These are phyloP conservation scores for Coniochaeta sp. DNA, from an alignment of 2,329 filamentous ascomycete species.

Conservation along the genomic window DNA sequence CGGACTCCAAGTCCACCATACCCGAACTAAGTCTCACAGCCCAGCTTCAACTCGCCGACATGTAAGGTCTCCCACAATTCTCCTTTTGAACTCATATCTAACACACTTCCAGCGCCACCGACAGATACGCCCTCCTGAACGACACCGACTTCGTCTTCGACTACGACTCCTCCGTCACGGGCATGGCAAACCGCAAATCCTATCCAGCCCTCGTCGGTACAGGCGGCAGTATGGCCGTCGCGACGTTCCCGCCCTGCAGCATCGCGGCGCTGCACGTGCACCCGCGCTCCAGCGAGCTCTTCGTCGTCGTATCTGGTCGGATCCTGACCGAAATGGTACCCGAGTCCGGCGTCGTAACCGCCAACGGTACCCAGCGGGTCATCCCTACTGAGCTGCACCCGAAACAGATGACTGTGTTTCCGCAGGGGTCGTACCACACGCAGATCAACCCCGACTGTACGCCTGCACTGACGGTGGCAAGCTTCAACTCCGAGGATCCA, in stretches of 20 bases:
- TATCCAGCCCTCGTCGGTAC: slow-evolving; percentile 50
- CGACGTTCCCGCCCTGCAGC: slow-evolving; percentile 11
- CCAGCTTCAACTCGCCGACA: slow-evolving; percentile 25
- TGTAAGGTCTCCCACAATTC: slow-evolving; percentile 19
- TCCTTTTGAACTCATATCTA: not conserved
- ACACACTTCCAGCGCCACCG: slow-evolving; percentile 24
- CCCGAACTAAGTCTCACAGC: slow-evolving; percentile 5
- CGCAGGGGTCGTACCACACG: slow-evolving; percentile 8
- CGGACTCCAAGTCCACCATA: too few species aligned
- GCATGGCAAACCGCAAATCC: slow-evolving; percentile 46
- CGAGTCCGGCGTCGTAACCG: slow-evolving; percentile 7
- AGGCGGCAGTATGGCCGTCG: slow-evolving; percentile 5
- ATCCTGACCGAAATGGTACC: slow-evolving; percentile 7
- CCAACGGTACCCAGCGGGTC: slow-evolving; percentile 7
- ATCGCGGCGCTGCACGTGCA: slow-evolving; percentile 10
- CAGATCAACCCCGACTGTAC: slow-evolving; percentile 23
- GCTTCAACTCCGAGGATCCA: slow-evolving; percentile 29
- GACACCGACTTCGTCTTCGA: slow-evolving; percentile 41
- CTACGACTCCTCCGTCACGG: slow-evolving; percentile 31
- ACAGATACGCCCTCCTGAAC: slow-evolving; percentile 34
- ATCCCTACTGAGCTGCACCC: slow-evolving; percentile 19
- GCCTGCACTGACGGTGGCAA: slow-evolving; percentile 36
- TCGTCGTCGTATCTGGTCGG: slow-evolving; percentile 6
- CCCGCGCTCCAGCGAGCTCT: slow-evolving; percentile 9
- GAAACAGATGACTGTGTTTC: slow-evolving; percentile 9